These are phyloP conservation scores for Pneumocystis carinii DNA, from an alignment of 1,139 yeast genomes.

Conservation along the genomic window DNA sequence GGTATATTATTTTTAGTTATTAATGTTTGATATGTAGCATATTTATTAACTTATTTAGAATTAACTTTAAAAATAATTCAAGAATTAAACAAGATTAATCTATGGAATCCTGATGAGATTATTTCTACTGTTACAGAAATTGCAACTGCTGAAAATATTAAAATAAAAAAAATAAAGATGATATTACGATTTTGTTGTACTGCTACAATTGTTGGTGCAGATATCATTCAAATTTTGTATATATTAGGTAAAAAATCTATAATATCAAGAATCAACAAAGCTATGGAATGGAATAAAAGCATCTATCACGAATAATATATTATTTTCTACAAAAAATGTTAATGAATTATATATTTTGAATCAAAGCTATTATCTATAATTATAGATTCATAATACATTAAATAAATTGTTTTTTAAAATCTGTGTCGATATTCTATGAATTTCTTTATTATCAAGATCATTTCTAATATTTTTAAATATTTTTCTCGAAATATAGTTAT, in stretches of 20 bases:
- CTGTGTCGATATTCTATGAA: not conserved
- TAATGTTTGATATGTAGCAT: not conserved
- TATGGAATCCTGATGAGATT: not conserved
- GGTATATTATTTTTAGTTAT: not conserved
- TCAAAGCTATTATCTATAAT: not conserved
- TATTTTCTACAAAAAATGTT: not conserved
- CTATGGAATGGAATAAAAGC: not conserved
- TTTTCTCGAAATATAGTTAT: not conserved
- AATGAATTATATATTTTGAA: not conserved
- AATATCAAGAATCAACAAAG: not conserved
- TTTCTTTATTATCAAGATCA: not conserved
- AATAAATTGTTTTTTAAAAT: not conserved
- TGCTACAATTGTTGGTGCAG: not conserved
- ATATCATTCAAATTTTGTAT: not conserved
- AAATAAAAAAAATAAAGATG: not conserved
- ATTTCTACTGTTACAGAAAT: not conserved
- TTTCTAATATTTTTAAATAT: not conserved
- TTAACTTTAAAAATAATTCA: not conserved
- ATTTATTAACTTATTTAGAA: not conserved
- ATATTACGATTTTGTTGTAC: not conserved
- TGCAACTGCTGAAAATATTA: not conserved
- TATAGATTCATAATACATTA: not conserved
- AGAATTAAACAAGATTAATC: not conserved
- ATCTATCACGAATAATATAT: not conserved
- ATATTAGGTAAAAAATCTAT: not conserved